phyloP scores from a whole-genome alignment of 2,329 filamentous ascomycete genomes.

The Aspergillus hiratsukae region DNA sequence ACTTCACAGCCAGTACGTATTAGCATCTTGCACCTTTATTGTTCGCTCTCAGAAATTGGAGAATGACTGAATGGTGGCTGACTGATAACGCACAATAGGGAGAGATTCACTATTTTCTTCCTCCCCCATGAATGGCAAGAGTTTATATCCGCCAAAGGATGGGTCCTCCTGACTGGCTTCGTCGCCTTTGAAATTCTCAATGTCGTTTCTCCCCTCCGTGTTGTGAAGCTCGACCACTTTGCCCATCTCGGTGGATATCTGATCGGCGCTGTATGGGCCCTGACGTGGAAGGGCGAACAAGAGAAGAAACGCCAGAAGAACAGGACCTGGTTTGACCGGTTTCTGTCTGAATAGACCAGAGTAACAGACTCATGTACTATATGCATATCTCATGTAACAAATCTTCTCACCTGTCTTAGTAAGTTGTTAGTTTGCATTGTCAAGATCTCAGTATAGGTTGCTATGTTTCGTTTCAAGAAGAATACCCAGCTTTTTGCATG shows the following conservation, averaged over 20 bases:
- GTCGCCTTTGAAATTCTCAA: slow-evolving; percentile 35
- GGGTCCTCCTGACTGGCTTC: slow-evolving; percentile 32
- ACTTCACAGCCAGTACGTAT: slow-evolving; percentile 41
- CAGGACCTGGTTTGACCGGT: slow-evolving; percentile 13
- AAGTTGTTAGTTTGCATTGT: background rate
- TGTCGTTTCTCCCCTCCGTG: slow-evolving; percentile 26
- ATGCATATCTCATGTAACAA: background rate
- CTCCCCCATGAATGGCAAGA: slow-evolving; percentile 37
- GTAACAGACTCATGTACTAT: background rate
- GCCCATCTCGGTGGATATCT: slow-evolving; percentile 42
- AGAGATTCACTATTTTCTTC: slow-evolving; percentile 40
- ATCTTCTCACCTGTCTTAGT: background rate
- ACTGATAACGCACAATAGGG: slow-evolving; percentile 20
- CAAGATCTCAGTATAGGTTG: background rate
- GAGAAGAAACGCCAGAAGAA: slow-evolving; percentile 12
- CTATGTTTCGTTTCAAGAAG: background rate
- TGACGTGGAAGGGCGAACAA: slow-evolving; percentile 8
- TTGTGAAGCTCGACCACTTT: slow-evolving; percentile 36
- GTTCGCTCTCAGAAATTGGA: background rate
- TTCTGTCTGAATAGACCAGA: background rate
- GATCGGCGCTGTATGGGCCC: slow-evolving; percentile 26
- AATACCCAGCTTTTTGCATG: background rate
- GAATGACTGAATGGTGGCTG: background rate
- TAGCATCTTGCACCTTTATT: background rate
- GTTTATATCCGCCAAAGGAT: slow-evolving; percentile 40